phyloP scores from a whole-genome alignment of 176 grass and related monocot species.

The Triticum timopheevii region DNA sequence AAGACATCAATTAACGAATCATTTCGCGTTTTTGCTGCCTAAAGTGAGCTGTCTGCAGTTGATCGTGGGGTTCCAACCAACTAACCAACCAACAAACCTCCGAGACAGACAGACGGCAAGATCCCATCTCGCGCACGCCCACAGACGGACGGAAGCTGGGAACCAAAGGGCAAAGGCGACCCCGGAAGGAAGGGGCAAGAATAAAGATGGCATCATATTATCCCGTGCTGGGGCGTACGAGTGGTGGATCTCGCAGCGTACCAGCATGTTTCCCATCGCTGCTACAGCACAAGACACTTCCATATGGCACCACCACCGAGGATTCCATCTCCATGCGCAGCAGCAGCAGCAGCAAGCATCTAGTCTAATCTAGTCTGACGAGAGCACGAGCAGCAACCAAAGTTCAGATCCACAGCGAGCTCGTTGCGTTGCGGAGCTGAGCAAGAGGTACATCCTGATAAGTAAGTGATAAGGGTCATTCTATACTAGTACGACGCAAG shows the following conservation, averaged over 20 bases:
- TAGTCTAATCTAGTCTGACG: neutral
- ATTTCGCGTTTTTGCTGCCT: too few relatives aligned
- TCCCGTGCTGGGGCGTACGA: neutral
- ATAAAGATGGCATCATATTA: neutral
- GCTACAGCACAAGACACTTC: slow-evolving; percentile 45
- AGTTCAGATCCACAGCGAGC: too few relatives aligned
- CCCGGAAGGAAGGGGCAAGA: neutral
- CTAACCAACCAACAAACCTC: too few relatives aligned
- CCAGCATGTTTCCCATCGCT: slow-evolving; percentile 37
- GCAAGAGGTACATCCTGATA: neutral
- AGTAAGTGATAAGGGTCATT: neutral
- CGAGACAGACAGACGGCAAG: neutral
- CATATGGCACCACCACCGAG: slow-evolving; percentile 31
- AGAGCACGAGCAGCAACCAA: neutral
- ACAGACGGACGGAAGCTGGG: neutral
- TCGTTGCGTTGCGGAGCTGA: too few relatives aligned
- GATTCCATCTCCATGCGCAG: slow-evolving; percentile 22
- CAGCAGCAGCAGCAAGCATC: neutral
- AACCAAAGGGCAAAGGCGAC: neutral
- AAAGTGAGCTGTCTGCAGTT: too few relatives aligned
- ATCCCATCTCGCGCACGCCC: slow-evolving; percentile 19
- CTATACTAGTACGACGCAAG: neutral
- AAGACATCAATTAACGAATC: too few relatives aligned
- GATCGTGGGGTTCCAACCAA: too few relatives aligned
- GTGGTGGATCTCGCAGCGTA: slow-evolving; percentile 26